These are phyloP conservation scores for Seminavis robusta DNA, from an alignment of 108 stramenopile genomes.

Conservation along the genomic window DNA sequence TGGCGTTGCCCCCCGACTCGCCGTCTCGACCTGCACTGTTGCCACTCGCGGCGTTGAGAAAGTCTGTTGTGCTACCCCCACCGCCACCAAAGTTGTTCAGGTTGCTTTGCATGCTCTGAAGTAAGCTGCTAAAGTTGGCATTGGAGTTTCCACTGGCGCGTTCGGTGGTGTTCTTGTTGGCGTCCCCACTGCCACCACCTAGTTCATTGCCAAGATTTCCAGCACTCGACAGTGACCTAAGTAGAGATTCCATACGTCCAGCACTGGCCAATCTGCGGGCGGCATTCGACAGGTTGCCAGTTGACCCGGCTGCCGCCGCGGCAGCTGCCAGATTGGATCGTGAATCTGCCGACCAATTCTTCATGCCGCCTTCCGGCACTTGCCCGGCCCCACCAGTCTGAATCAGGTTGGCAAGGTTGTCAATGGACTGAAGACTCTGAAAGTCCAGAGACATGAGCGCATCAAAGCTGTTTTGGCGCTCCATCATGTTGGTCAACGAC, in stretches of 20 bases:
- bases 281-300: constrained; percentile 22
- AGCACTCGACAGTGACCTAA: constrained; percentile 9
- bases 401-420: constrained; percentile 81
- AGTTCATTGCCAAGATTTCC: not conserved
- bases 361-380: constrained; percentile 61
- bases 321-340: constrained; percentile 17
- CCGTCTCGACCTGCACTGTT: not conserved
- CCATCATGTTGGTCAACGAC: constrained; percentile 73
- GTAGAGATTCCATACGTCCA: constrained; percentile 65
- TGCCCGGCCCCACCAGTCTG: constrained; percentile 45
- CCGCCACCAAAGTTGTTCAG: not conserved
- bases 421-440: constrained; percentile 82
- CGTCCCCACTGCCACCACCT: not conserved
- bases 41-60: not conserved
- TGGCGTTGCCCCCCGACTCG: constrained; percentile 3
- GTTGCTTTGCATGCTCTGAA: constrained; percentile 44
- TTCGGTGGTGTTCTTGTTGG: constrained; percentile 5
- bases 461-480: constrained; percentile 71
- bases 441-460: constrained; percentile 82
- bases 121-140: constrained; percentile 48
- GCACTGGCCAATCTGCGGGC: constrained; percentile 44
- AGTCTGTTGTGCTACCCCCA: not conserved
- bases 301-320: constrained; percentile 7
- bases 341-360: constrained; percentile 60
- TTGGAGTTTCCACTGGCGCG: constrained; percentile 9